Evolutionary conservation across 768 basidiomycete species (phyloP), one percentile per base, ranked within the genome.

Genomic region (Kockovaella imperatae): DNA sequence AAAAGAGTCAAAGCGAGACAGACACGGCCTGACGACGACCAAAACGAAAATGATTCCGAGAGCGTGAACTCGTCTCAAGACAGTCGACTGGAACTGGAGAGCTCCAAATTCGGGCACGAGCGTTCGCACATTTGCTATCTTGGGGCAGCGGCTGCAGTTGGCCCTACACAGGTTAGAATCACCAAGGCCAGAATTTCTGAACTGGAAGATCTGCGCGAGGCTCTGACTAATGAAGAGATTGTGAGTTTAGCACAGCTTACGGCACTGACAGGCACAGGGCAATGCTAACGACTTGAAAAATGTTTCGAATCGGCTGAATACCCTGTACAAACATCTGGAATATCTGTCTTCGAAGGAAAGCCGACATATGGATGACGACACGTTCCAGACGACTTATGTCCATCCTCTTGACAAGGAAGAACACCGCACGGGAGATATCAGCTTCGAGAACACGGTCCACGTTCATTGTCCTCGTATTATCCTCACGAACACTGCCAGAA

Each of bases 371-470:
- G 56, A 52, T 32, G 53, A 49, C 30, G 31, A 57, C 21, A 57
- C 59, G n/a, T 32, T 59, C 24, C 45, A 52, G 20, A 14, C 38
- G 21, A 11, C n/a, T n/a, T 30, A 44, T 29, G 34, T 6, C 30
- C 2, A 36, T 24, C 15, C 5, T 13, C 20, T n/a, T 5, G 43
- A 47, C 30, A 28, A 42, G 30, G 5, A 21, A 28, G 43, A 29
- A 11, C 18, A 49, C 17, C 20, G 26, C 18, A 13, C 23, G n/a
- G 38, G 30, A 80, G 84, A 78, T 77, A 2, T 51, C 1, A 43
- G 46, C 51, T 96, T 93, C 71, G 83, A 86, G 63, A 86, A 91
- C 59, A 87, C 90, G 21, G 87, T 90, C 64, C 86, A 93, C 62
- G 77, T 89, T 14, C 89, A 95, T 70, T 84, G 80, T 52, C 90